These are phyloP conservation scores for Acanthamoeba lenticulata DNA, from an alignment of 208 protist species.

Conservation along the genomic window DNA sequence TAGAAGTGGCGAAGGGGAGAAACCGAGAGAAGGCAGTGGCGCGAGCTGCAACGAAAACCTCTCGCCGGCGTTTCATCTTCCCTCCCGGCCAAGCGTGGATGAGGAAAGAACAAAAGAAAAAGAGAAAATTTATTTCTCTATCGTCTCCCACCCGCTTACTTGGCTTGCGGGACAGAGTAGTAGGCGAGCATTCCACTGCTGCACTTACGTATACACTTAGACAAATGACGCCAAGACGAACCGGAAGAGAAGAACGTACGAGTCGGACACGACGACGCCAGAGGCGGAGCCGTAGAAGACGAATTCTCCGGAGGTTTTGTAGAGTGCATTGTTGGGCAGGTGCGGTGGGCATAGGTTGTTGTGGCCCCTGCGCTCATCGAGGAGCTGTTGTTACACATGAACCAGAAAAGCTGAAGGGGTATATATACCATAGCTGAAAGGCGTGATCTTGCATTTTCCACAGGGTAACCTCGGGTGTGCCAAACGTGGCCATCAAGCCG, in stretches of 20 bases:
- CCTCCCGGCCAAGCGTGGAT: too few species aligned
- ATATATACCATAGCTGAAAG: slow-evolving; percentile 18
- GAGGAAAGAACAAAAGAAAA: background rate
- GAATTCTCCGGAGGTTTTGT: background rate
- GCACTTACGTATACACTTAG: too few species aligned
- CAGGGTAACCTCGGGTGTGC: background rate
- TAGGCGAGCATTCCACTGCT: background rate
- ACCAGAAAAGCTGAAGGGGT: background rate
- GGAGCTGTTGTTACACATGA: background rate
- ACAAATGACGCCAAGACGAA: too few species aligned
- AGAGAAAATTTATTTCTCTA: background rate
- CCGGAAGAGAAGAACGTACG: background rate
- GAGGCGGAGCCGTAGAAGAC: background rate
- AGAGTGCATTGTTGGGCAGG: background rate
- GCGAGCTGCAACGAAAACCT: too few species aligned
- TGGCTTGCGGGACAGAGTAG: background rate
- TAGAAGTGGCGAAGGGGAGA: too few species aligned
- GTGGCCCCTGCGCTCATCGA: background rate
- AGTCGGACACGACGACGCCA: background rate
- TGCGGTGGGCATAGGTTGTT: background rate
- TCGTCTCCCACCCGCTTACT: too few species aligned
- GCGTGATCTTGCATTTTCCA: background rate
- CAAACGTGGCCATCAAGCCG: slow-evolving; percentile 44
- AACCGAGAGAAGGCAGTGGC: too few species aligned
- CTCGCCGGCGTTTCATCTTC: too few species aligned